Conservation (phyloP, 768 basidiomycete genomes). For the Tylopilus subfusipes region DNA sequence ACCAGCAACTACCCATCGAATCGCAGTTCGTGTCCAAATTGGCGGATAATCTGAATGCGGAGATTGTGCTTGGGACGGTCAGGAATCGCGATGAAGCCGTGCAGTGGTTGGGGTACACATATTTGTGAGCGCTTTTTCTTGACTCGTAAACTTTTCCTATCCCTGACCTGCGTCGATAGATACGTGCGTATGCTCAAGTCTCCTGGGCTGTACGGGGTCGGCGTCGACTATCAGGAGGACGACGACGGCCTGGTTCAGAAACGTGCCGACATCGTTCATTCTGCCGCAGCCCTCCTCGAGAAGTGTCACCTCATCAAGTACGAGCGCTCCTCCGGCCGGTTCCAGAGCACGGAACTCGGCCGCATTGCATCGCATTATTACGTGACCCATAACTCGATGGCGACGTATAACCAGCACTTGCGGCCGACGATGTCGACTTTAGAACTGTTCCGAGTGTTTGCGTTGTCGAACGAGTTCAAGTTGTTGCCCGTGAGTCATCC, state of each 20-base stretch:
- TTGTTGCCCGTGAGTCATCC: slow-evolving; percentile 15
- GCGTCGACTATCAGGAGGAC: slow-evolving; percentile 87
- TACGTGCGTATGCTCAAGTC: slow-evolving; percentile 94
- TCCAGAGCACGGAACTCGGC: slow-evolving; percentile 5
- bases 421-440: slow-evolving; percentile 81
- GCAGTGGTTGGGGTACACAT: slow-evolving; percentile 95
- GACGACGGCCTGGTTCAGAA: slow-evolving; percentile 85
- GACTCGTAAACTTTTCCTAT: slow-evolving; percentile 1
- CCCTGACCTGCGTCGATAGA: slow-evolving; percentile 36
- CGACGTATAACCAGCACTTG: slow-evolving; percentile 92
- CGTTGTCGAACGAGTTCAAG: slow-evolving; percentile 4
- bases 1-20: slow-evolving; percentile 97
- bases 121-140: slow-evolving; percentile 55
- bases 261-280: slow-evolving; percentile 89
- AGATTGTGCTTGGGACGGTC: slow-evolving; percentile 92
- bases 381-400: slow-evolving; percentile 86
- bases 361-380: slow-evolving; percentile 3
- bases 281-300: slow-evolving; percentile 89
- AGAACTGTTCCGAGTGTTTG: slow-evolving; percentile 48
- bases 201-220: slow-evolving; percentile 83
- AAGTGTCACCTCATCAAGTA: slow-evolving; percentile 95
- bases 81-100: slow-evolving; percentile 96
- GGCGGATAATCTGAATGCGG: slow-evolving; percentile 95
- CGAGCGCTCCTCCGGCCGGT: slow-evolving; percentile 1
- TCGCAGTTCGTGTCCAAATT: slow-evolving; percentile 89